Base-by-base conservation (phyloP, 1,284 basidiomycete species). In the Sutorius eximius region DNA sequence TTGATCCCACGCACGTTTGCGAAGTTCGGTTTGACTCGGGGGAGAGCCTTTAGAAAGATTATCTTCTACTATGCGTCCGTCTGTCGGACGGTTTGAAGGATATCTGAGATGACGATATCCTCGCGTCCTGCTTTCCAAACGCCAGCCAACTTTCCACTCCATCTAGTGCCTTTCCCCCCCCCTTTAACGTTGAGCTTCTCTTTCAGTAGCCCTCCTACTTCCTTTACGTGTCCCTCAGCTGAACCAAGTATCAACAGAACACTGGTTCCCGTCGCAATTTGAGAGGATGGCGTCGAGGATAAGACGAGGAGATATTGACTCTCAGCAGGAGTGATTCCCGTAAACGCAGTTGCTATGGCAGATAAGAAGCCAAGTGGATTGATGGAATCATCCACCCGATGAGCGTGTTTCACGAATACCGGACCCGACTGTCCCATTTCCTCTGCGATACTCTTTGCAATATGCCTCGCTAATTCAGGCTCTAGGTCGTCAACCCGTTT, bases 401-500 rank as follows among this genome's bases (percentile, higher is more conserved):
- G 84, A 42, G 80, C 61, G 54, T 82, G 78, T 58, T 74, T 75
- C 60, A 71, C 73, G 64, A 79, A 80, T 8, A 64, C 61, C 18
- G 60, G 56, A 0, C 64, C 63, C 13, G 59, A 49, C 27, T 59
- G 51, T 48, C 45, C 52, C 58, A 75, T 67, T 48, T 77, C 72
- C 43, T 59, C 62, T 3, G 75, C 57, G 29, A 89, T 56, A 11
- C 77, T 75, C 12, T 68, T 65, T 12, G 82, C 85, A 29, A 92
- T 71, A 20, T 74, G 61, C n/a, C 69, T 77, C 1, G 86, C 85
- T 3, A 95, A 73, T 67, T 94, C 91, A 3, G 71, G 68, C 68
- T 87, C 85, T 22, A 91, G 68, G 43, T 86, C 83, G 45, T 82
- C 81, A 32, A 84, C 79, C 13, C 82, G 77, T 66, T 86, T 87